Percentiles rank a stretch among this genome's conserved stretches.
Conservation (phyloP, 345 rosid genomes). For the Carallia brachiata region DNA sequence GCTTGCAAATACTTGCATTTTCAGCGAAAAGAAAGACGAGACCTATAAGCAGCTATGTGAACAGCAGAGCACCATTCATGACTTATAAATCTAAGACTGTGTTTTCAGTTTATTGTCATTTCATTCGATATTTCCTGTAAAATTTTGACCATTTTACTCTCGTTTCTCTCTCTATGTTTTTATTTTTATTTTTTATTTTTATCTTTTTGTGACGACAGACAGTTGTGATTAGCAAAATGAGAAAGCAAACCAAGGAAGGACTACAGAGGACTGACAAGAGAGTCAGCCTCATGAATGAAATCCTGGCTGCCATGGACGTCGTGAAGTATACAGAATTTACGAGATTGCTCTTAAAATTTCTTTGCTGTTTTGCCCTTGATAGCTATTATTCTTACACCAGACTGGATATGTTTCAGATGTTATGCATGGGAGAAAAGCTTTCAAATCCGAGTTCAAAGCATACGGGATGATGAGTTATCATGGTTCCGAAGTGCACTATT, state of each 20-base stretch:
- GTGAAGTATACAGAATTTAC: slow-evolving; percentile 29
- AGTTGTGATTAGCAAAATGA: slow-evolving; percentile 29
- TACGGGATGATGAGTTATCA: slow-evolving; percentile 33
- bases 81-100: background rate
- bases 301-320: slow-evolving; percentile 32
- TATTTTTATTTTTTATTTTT: background rate
- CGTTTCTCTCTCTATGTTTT: no score
- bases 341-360: background rate
- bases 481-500: slow-evolving; percentile 31
- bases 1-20: no score
- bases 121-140: background rate
- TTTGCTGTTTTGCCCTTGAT: background rate
- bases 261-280: slow-evolving; percentile 33
- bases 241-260: slow-evolving; percentile 33
- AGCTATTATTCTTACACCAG: background rate
- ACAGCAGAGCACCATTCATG: no score
- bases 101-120: background rate
- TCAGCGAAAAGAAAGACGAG: no score
- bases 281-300: slow-evolving; percentile 38
- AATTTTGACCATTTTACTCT: background rate
- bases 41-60: no score
- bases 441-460: slow-evolving; percentile 26
- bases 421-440: slow-evolving; percentile 44
- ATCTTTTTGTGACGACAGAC: slow-evolving; percentile 20
- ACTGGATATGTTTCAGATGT: slow-evolving; percentile 20